Conservation (phyloP, 768 basidiomycete species). For the Naganishia friedmannii region DNA sequence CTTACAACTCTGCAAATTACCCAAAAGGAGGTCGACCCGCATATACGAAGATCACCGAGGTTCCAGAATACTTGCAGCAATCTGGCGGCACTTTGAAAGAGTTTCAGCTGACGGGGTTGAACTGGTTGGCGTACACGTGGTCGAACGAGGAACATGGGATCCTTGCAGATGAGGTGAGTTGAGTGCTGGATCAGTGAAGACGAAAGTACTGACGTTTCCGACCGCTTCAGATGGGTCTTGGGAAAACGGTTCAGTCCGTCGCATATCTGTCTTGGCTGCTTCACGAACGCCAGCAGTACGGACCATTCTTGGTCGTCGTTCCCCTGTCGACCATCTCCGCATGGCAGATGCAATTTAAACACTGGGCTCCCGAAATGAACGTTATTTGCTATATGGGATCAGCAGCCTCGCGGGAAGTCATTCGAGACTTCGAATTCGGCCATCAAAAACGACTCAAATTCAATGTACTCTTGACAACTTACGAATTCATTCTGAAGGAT, state of each 20-base stretch:
- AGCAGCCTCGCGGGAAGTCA: constrained; percentile 79
- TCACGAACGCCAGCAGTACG: constrained; percentile 86
- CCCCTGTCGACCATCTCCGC: constrained; percentile 96
- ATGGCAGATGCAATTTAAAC: constrained; percentile 90
- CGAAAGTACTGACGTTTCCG: neutral
- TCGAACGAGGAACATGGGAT: constrained; percentile 92
- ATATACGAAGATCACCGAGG: constrained; percentile 78
- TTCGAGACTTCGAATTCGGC: constrained; percentile 89
- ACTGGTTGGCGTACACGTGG: constrained; percentile 99
- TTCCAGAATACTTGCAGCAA: constrained; percentile 75
- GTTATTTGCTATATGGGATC: constrained; percentile 96
- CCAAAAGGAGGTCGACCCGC: constrained; percentile 65
- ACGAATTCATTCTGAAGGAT: constrained; percentile 90
- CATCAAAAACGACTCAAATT: constrained; percentile 82
- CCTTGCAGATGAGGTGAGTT: constrained; percentile 74
- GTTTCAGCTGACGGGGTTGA: constrained; percentile 95
- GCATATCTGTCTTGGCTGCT: constrained; percentile 91
- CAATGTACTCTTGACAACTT: constrained; percentile 95
- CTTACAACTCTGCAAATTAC: constrained; percentile 76
- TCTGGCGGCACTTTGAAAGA: constrained; percentile 90
- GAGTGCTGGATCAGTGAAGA: neutral
- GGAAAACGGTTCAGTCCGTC: constrained; percentile 96
- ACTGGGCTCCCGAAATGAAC: constrained; percentile 95
- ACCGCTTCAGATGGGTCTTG: constrained; percentile 76
- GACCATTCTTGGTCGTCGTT: constrained; percentile 95